These are phyloP conservation scores for Ajuga reptans DNA, from an alignment of 305 asterid genomes.

Conservation along the genomic window DNA sequence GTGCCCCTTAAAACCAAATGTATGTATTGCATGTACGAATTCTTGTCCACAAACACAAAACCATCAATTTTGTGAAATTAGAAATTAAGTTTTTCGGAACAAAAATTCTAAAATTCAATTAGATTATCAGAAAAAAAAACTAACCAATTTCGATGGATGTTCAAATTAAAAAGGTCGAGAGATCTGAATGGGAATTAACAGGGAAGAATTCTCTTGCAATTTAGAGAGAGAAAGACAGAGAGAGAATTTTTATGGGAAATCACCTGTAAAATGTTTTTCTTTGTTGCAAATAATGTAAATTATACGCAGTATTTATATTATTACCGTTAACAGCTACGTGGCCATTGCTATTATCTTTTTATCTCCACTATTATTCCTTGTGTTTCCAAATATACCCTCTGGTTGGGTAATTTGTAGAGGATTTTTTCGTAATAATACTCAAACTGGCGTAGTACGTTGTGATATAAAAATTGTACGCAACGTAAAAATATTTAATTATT, in stretches of 20 bases:
- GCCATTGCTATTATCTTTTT: constrained; percentile 10
- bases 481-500: not conserved
- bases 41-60: constrained; percentile 10
- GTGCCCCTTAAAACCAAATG: constrained; percentile 20
- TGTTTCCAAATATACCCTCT: constrained; percentile 19
- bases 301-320: constrained; percentile 3
- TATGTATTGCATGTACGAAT: constrained; percentile 30
- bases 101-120: not conserved
- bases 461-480: not conserved
- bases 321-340: constrained; percentile 16
- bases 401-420: not conserved
- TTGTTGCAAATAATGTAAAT: constrained; percentile 9
- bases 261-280: constrained; percentile 26
- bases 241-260: constrained; percentile 22
- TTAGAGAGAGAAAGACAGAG: constrained; percentile 22
- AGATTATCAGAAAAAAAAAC: constrained; percentile 14
- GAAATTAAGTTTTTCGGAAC: not conserved
- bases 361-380: constrained; percentile 6
- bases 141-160: constrained; percentile 25
- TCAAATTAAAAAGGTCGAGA: constrained; percentile 24
- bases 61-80: constrained; percentile 7
- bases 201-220: constrained; percentile 24
- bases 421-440: not conserved
- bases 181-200: constrained; percentile 25
- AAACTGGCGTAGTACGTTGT: not conserved